phyloP scores from a whole-genome alignment of 169 alveolate genomes.

The Plasmodium cynomolgi region DNA sequence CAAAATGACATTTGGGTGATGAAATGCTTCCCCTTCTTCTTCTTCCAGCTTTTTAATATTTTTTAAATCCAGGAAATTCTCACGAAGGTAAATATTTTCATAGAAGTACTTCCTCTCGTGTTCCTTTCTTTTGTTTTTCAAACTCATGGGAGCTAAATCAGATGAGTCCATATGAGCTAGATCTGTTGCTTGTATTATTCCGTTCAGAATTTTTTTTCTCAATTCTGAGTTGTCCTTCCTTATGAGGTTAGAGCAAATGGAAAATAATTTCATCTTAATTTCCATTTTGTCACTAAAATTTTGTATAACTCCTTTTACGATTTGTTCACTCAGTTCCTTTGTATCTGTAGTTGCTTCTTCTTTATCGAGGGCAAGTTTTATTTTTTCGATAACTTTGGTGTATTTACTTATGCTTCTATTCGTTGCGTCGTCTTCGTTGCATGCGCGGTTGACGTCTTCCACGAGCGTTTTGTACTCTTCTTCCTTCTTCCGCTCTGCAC shows the following conservation, averaged over 20 bases:
- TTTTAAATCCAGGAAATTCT: constrained; percentile 36
- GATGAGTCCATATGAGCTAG: constrained; percentile 60
- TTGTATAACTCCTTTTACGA: constrained; percentile 45
- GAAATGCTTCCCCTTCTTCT: background rate
- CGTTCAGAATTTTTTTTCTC: constrained; percentile 43
- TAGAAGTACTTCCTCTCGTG: constrained; percentile 66
- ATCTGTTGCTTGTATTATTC: constrained; percentile 17
- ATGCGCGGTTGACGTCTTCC: background rate
- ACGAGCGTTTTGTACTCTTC: background rate
- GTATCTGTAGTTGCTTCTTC: constrained; percentile 32
- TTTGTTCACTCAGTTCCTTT: constrained; percentile 15
- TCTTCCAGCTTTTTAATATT: constrained; percentile 18
- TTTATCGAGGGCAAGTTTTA: constrained; percentile 39
- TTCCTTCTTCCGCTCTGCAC: constrained; percentile 2
- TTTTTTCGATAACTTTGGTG: constrained; percentile 39
- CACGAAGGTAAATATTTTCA: constrained; percentile 67
- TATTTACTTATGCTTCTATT: constrained; percentile 24
- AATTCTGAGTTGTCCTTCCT: constrained; percentile 64
- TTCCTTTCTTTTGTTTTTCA: constrained; percentile 69
- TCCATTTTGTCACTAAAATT: constrained; percentile 43
- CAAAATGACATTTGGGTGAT: background rate
- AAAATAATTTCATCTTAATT: constrained; percentile 56
- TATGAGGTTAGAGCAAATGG: constrained; percentile 37
- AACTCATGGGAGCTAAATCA: constrained; percentile 70
- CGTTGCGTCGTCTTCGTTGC: background rate